A percentile compares a stretch with the other conserved stretches of the same genome.
Conservation (phyloP, 306 rosid genomes). For the Pyrus betulifolia region DNA sequence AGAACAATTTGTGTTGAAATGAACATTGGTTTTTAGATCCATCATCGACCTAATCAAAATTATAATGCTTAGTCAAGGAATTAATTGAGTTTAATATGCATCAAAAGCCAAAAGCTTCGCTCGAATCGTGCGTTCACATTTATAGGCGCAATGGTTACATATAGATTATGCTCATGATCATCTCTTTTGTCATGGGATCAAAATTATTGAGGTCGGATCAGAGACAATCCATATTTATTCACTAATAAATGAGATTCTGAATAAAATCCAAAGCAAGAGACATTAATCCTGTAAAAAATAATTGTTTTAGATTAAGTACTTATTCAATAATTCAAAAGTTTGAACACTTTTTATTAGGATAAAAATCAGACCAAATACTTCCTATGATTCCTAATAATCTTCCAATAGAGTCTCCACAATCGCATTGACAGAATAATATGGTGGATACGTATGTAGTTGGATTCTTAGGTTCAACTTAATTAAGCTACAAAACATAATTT, state of each 20-base stretch:
- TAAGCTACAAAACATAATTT: conserved; percentile 5
- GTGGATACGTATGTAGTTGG: conserved; percentile 25
- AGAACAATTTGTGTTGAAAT: conserved; percentile 10
- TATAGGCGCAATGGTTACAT: not conserved
- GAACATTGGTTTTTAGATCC: conserved; percentile 21
- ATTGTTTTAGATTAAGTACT: conserved; percentile 11
- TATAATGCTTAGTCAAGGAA: conserved; percentile 13
- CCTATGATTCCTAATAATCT: conserved; percentile 31
- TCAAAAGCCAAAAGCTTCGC: conserved; percentile 43
- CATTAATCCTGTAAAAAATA: not conserved
- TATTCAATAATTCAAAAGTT: conserved; percentile 13
- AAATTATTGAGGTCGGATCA: conserved; percentile 14
- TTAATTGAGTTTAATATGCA: conserved; percentile 13
- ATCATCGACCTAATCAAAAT: conserved; percentile 22
- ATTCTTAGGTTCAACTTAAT: conserved; percentile 25
- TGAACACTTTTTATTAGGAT: conserved; percentile 13
- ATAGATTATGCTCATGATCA: not conserved
- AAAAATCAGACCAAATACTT: conserved; percentile 23
- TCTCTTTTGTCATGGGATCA: not conserved
- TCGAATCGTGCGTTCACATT: conserved; percentile 24
- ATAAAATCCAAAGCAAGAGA: conserved; percentile 6
- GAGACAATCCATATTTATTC: not conserved
- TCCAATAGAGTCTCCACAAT: conserved; percentile 39
- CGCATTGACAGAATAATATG: conserved; percentile 37
- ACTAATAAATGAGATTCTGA: conserved; percentile 9